Percentiles rank a stretch among this genome's conserved stretches.
phyloP scores from a whole-genome alignment of 1,139 yeast genomes.

The Diutina pseudorugosa region DNA sequence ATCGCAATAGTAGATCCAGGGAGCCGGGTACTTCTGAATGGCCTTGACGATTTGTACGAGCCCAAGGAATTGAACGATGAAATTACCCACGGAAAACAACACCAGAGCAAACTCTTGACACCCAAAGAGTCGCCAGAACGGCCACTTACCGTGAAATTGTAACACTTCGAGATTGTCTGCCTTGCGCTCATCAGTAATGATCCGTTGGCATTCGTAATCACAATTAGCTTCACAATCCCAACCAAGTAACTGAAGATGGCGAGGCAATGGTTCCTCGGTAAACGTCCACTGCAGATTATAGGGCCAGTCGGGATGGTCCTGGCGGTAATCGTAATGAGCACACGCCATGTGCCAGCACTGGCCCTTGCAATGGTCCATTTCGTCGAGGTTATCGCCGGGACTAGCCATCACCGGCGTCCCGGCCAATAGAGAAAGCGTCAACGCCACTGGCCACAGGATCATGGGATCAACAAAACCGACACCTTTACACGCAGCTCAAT shows the following conservation, averaged over 20 bases:
- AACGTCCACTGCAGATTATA: constrained; percentile 24
- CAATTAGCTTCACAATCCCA: constrained; percentile 84
- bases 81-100: constrained; percentile 68
- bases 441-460: background rate
- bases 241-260: constrained; percentile 33
- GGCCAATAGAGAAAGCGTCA: background rate
- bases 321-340: constrained; percentile 17
- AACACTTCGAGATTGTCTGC: constrained; percentile 35
- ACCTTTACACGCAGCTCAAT: background rate
- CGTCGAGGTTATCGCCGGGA: constrained; percentile 67
- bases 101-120: constrained; percentile 81
- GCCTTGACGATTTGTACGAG: constrained; percentile 21
- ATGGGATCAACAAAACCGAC: background rate
- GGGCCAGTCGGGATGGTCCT: constrained; percentile 10
- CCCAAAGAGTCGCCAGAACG: constrained; percentile 62
- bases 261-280: constrained; percentile 25
- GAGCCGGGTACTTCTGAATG: constrained; percentile 6
- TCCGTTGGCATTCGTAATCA: constrained; percentile 83
- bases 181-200: constrained; percentile 46
- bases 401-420: constrained; percentile 31
- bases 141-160: constrained; percentile 98
- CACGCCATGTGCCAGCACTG: constrained; percentile 45
- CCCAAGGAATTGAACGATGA: constrained; percentile 63
- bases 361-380: constrained; percentile 51
- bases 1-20: constrained; percentile 16